phyloP scores from a whole-genome alignment of 2,329 filamentous ascomycete species.

The Zalaria sp. region DNA sequence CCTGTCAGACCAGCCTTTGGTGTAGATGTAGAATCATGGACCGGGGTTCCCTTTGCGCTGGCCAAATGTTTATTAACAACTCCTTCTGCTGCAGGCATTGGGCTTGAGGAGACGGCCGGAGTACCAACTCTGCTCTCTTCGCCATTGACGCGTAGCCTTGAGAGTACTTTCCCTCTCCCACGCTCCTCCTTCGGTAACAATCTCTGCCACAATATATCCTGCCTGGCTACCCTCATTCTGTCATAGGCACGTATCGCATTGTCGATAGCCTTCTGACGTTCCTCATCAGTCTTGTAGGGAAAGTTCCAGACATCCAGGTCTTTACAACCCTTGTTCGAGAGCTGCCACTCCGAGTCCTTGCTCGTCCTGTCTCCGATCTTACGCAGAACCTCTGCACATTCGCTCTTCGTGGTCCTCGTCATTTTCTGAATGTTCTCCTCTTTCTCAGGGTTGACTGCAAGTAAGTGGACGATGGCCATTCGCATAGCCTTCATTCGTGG shows the following conservation, averaged over 20 bases:
- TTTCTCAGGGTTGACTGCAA: slow-evolving; percentile 38
- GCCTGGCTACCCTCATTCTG: slow-evolving; percentile 42
- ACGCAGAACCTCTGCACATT: slow-evolving; percentile 30
- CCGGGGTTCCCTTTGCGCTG: slow-evolving; percentile 15
- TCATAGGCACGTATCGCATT: slow-evolving; percentile 50
- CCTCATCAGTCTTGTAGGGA: slow-evolving; percentile 39
- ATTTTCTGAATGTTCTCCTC: slow-evolving; percentile 31
- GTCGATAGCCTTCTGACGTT: slow-evolving; percentile 46
- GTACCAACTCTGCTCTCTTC: slow-evolving; percentile 10
- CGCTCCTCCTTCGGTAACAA: slow-evolving; percentile 46
- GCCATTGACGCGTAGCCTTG: slow-evolving; percentile 38
- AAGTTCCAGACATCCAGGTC: slow-evolving; percentile 50
- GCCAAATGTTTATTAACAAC: slow-evolving; percentile 7
- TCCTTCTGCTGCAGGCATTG: slow-evolving; percentile 10
- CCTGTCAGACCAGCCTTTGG: slow-evolving; percentile 9
- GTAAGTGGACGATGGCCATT: slow-evolving; percentile 34
- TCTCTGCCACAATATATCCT: slow-evolving; percentile 48
- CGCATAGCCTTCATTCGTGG: slow-evolving; percentile 27
- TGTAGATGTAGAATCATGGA: slow-evolving; percentile 13
- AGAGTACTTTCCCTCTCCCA: slow-evolving; percentile 47
- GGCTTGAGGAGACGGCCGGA: slow-evolving; percentile 15
- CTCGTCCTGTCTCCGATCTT: slow-evolving; percentile 39
- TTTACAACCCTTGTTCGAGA: slow-evolving; percentile 45
- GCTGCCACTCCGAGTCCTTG: slow-evolving; percentile 30
- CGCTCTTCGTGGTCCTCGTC: slow-evolving; percentile 33